Evolutionary conservation across 495 filamentous ascomycete genomes (phyloP), one percentile per base, ranked within the genome.

Genomic region (Evernia prunastri): DNA sequence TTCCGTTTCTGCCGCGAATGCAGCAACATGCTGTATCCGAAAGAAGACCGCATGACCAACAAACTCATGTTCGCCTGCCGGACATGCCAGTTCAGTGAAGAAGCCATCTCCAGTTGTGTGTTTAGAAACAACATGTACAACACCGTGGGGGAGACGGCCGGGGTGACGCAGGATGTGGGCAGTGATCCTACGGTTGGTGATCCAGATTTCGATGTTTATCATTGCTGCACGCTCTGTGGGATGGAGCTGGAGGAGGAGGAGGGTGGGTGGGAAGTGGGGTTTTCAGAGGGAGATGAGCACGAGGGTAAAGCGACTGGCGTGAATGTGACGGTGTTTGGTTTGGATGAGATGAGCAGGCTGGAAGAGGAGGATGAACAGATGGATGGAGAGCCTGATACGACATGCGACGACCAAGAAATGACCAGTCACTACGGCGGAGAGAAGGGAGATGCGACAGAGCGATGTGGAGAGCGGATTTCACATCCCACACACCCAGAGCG

Each of bases 1-100:
- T 97, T 97, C 80, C 86, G 88, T 65, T 98, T 98, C 83, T 98
- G 94, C 78, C 88, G 89, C 63, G 94, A 98, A 81, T 98, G 94
- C 77, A 94, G 90, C 69, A 99, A 99, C 82, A 88, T 99, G 85
- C 81, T 99, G 59, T 97, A 97, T 74, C 94, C 94, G 18, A 92
- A 93, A 75, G 94, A 99, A 79, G 91, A 96, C 74, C 80, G 81
- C 27, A 68, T 75, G 59, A 84, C 77, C 68, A 85, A 84, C 74
- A 78, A 76, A 29, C 82, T 91, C 57, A 83, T 88, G 77, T 91
- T 86, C 75, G 84, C 84, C 23, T 99, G 94, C 80, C 89, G 92
- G 61, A 96, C 90, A 47, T 99, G 94, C 80, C 86, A 89, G 71
- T 94, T 88, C 75, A 88, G 85, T 71, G 92, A 96, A 75, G 81